Evolutionary conservation across 345 rosid species (phyloP), one percentile per base, ranked within the genome.

Genomic region (Cochlearia excelsa): DNA sequence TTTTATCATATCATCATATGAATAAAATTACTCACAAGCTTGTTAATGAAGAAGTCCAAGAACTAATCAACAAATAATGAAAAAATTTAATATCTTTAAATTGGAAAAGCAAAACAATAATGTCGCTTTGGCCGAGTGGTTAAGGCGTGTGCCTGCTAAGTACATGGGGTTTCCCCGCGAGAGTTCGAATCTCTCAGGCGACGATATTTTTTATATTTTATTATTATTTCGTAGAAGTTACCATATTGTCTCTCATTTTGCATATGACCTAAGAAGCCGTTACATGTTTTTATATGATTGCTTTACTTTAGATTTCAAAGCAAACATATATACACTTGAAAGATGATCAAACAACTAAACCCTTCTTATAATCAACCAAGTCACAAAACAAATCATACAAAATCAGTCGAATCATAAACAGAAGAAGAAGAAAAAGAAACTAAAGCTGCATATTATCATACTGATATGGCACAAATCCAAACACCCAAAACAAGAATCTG

Each of bases 11-110:
- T 33, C 23, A 16, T 16, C 23, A 16, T 16, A 65, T 47, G 29
- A 47, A 57, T 27, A 33, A 49, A 33, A 3, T 33, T 33, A 5
- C 23, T 16, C 23, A 16, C 23, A 16, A 16, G 98, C 83, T 88
- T 73, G 98, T 91, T 28, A 70, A 84, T 30, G 92, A 91, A 54
- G 90, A 86, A 82, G 96, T 91, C 2, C 71, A 79, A 61, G 84
- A 81, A 60, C 79, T 91, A 87, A 86, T 91, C 54, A 65, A 78
- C 47, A 88, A 88, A 46, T 74, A 33, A 33, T 2, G 5, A 33
- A 33, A 3, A 33, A 33, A 33, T 0, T 33, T 33, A 33, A 2
- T 33, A 2, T 33, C 1, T 33, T 33, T 34, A 34, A 34, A 34
- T 34, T 34, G 3, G 37, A 34, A 34, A 34, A 3, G 6, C 3